Evolutionary conservation across 2,329 filamentous ascomycete genomes (phyloP), one percentile per base, ranked within the genome.

Genomic region (Ilyonectria destructans): DNA sequence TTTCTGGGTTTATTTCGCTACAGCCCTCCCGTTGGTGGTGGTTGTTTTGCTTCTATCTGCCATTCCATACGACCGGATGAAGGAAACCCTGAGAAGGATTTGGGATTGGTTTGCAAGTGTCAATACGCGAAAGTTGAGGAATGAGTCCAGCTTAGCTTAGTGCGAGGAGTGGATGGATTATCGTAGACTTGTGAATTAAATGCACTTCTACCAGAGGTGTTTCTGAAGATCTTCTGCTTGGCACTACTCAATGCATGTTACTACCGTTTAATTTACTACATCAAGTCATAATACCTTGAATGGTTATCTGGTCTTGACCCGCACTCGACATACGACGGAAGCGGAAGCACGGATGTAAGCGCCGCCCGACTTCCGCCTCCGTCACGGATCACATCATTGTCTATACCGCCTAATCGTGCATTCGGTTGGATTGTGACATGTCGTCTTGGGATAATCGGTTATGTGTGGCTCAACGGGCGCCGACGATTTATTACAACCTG

Each of bases 1-100:
- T 17, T 63, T 58, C 31, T 58, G 61, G 61, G 54, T 63, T 2
- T 63, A 63, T 23, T 58, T 63, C 40, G 45, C 61, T n/a, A 51
- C 64, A n/a, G 49, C 46, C 2, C 13, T 63, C 2, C 60, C 56
- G 15, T 13, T 66, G 12, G 8, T 56, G 17, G 26, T 21, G n/a
- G 6, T 69, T 1, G 56, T 65, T 17, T 23, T 68, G n/a, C n/a
- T 64, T 21, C 8, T 65, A 7, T 56, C 56, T 23, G 33, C 33
- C 26, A 26, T 64, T 10, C 60, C 56, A 1, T 60, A 65, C 31
- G 51, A 52, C 13, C 23, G 15, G 9, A 7, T n/a, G 15, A n/a
- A n/a, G 17, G 40, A 43, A 43, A 1, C 4, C 1, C 7, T 43
- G 40, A 8, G 2, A 5, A 43, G 6, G 17, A 17, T 17, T 6